Conservation (phyloP, 2,329 filamentous ascomycete genomes). For the Xylaria sp. region DNA sequence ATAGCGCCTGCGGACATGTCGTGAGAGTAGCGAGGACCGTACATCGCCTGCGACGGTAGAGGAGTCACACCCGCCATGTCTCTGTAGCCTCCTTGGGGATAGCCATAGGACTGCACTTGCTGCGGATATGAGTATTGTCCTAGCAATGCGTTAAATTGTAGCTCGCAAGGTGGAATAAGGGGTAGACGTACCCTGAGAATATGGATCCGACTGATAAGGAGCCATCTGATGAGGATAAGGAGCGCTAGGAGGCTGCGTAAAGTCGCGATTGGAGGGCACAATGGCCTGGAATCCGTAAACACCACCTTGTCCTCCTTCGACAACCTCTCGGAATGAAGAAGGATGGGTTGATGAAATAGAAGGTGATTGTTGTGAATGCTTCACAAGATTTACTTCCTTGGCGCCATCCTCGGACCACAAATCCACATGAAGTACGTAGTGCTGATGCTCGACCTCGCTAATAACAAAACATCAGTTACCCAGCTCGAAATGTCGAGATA, state of each 20-base stretch:
- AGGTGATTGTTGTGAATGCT: constrained; percentile 72
- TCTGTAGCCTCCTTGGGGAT: constrained; percentile 45
- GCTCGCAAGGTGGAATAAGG: background rate
- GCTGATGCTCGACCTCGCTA: constrained; percentile 49
- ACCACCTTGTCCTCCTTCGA: constrained; percentile 44
- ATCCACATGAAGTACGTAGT: constrained; percentile 66
- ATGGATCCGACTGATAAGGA: constrained; percentile 46
- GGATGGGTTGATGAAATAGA: constrained; percentile 85
- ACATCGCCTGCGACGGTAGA: constrained; percentile 49
- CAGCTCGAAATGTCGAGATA: constrained; percentile 7
- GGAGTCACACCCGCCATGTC: constrained; percentile 46
- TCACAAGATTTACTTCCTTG: constrained; percentile 73
- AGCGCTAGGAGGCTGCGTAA: constrained; percentile 42
- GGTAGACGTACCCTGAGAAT: constrained; percentile 44
- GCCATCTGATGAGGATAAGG: constrained; percentile 46
- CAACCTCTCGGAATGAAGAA: constrained; percentile 70
- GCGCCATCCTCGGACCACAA: constrained; percentile 74
- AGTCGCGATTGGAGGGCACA: constrained; percentile 48
- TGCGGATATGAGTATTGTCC: constrained; percentile 47
- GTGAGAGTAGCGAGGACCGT: constrained; percentile 50
- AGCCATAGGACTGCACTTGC: constrained; percentile 47
- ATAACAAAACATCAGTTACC: constrained; percentile 23
- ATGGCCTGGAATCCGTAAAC: constrained; percentile 48
- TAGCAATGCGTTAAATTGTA: constrained; percentile 28
- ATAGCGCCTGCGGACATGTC: constrained; percentile 54